These are phyloP conservation scores for Carex myosuroides DNA, from an alignment of 176 grass and related monocot genomes.

Conservation along the genomic window DNA sequence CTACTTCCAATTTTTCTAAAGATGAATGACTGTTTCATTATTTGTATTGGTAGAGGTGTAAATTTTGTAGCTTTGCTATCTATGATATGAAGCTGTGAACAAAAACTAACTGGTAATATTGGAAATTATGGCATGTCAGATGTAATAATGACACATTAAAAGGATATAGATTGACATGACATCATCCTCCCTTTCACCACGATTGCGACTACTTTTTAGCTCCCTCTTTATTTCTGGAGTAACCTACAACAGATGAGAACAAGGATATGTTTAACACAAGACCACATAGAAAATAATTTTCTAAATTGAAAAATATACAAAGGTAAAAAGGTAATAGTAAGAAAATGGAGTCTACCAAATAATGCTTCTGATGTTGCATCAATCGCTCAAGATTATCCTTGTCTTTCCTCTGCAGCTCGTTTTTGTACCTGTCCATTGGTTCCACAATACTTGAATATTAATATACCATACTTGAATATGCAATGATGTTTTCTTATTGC, in stretches of 20 bases:
- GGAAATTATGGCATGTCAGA: not conserved
- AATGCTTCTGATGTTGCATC: slow-evolving; percentile 84
- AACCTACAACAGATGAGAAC: slow-evolving; percentile 36
- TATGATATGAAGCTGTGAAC: not conserved
- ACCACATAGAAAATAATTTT: not conserved
- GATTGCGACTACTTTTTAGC: slow-evolving; percentile 49
- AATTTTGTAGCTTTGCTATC: not conserved
- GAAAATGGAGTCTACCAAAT: slow-evolving; percentile 41
- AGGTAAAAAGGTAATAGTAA: not conserved
- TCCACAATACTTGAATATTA: not conserved
- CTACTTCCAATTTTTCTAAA: not conserved
- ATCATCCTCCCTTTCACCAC: slow-evolving; percentile 45
- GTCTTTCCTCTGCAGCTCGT: slow-evolving; percentile 61
- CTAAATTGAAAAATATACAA: slow-evolving; percentile 6
- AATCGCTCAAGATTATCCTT: slow-evolving; percentile 59
- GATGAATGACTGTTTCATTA: not conserved
- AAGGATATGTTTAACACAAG: not conserved
- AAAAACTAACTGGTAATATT: not conserved
- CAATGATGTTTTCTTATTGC: not conserved
- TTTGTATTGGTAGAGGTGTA: not conserved
- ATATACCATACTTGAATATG: not conserved
- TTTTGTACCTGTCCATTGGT: slow-evolving; percentile 58
- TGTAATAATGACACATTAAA: not conserved
- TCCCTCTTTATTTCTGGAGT: slow-evolving; percentile 89
- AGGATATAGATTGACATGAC: slow-evolving; percentile 63